Base-by-base conservation (phyloP, 2,329 filamentous ascomycete species). In the Fusarium haematococcum region DNA sequence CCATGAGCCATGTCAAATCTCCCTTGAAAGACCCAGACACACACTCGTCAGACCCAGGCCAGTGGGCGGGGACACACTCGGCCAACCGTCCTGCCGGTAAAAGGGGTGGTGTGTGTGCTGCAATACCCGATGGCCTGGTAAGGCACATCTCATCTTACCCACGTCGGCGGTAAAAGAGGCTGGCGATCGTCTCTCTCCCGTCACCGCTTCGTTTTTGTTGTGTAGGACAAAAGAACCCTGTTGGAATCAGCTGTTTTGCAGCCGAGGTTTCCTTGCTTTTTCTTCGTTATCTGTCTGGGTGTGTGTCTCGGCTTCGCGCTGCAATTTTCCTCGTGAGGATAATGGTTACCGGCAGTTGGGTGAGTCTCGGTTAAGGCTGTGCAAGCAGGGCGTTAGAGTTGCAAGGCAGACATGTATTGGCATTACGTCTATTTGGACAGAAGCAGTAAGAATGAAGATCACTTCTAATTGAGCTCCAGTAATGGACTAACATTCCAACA, bases 81-180 rank as follows among this genome's bases (percentile, higher is more conserved):
- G 25, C 52, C 48, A 48, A 65, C 71, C 71, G 52, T 59, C 27
- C 65, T 66, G 72, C 63, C 62, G 72, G 69, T 71, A 71, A 72
- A 71, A 71, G 59, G 59, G 54, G 41, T 20, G 61, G 68, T n/a
- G 23, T 32, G 2, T 35, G 35, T 37, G 27, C 45, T 50, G 45
- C 25, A 48, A 45, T 32, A 35, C 25, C 63, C 63, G 63, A 58
- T 66, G 59, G 72, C 58, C 68, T 67, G 69, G 71, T 73, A 67
- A 50, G 65, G 67, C 58, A 16, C 50, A 58, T 43, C 64, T 56
- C 62, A 69, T 65, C 62, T 56, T 37, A 39, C 52, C 52, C 52
- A 56, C n/a, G 32, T n/a, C 27, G 52, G 52, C 30, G 52, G 52
- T 56, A 43, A 43, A 45, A 35, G n/a, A 33, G 52, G 52, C 52